Percentiles rank a stretch among this genome's conserved stretches.
Evolutionary conservation across 768 basidiomycete species (phyloP).

Genomic region (Naganishia onofrii): DNA sequence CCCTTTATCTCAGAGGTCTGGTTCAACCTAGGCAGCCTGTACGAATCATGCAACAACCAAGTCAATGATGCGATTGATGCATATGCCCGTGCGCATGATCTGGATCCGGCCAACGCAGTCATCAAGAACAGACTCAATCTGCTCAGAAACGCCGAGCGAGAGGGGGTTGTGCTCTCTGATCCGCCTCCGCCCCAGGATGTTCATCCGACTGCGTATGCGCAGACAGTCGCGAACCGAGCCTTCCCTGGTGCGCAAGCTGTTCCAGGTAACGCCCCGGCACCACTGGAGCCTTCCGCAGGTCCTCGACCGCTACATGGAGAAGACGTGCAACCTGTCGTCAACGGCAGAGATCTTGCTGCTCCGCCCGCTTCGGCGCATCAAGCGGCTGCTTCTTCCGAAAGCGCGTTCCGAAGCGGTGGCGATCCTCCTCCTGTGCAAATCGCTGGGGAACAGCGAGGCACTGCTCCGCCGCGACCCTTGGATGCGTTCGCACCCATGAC

Average conservation of each 20-base stretch:
- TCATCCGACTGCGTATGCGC: conserved; percentile 87
- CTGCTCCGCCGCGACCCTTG: conserved; percentile 42
- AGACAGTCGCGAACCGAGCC: conserved; percentile 23
- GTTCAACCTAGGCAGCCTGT: conserved; percentile 95
- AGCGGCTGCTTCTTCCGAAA: conserved; percentile 14
- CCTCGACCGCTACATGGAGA: conserved; percentile 1
- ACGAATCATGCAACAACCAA: conserved; percentile 98
- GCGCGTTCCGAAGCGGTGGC: conserved; percentile 48
- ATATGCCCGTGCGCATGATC: conserved; percentile 88
- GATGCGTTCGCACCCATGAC: conserved; percentile 50
- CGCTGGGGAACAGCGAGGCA: conserved; percentile 45
- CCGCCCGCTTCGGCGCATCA: conserved; percentile 37
- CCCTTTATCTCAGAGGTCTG: conserved; percentile 93
- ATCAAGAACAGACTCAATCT: conserved; percentile 78
- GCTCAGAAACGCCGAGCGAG: conserved; percentile 72
- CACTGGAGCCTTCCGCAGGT: background rate
- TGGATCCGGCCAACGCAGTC: conserved; percentile 78
- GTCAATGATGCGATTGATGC: conserved; percentile 98
- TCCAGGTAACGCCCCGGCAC: background rate
- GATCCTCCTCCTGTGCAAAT: conserved; percentile 46
- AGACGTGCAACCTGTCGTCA: conserved; percentile 30
- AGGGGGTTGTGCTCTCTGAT: conserved; percentile 70
- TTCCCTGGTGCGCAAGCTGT: conserved; percentile 31
- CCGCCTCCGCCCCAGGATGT: conserved; percentile 93
- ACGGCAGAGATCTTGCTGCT: conserved; percentile 44